Evolutionary conservation across 2,329 filamentous ascomycete genomes (phyloP).

Genomic region (Sclerotinia sclerotiorum): DNA sequence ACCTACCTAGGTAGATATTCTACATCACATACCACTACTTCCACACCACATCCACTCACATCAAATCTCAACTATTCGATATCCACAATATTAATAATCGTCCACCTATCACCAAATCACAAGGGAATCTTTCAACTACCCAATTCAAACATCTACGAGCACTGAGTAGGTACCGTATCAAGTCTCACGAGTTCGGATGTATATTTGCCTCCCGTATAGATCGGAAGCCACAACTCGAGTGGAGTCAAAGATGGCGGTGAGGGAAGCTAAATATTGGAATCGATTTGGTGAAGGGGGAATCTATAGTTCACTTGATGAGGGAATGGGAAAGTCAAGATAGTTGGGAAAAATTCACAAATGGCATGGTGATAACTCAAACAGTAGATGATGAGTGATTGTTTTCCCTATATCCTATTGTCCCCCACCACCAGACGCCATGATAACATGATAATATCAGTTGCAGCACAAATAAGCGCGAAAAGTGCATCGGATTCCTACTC

Average conservation of each 20-base stretch:
- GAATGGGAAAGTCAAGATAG: background rate
- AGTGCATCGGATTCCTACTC: slow-evolving; percentile 17
- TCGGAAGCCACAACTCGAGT: slow-evolving; percentile 1
- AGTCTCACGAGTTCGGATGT: background rate
- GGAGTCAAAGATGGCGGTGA: slow-evolving; percentile 10
- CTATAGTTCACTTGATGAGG: no score
- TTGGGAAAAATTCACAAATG: background rate
- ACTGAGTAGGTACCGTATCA: background rate
- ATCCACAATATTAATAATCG: background rate
- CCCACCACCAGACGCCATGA: slow-evolving; percentile 19
- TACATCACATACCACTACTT: no score
- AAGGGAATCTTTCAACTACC: background rate
- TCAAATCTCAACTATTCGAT: background rate
- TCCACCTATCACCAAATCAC: background rate
- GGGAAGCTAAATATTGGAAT: background rate
- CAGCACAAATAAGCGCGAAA: slow-evolving; percentile 20
- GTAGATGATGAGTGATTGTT: slow-evolving; percentile 11
- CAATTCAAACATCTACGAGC: no score
- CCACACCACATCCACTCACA: no score
- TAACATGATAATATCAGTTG: slow-evolving; percentile 23
- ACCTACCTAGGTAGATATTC: no score
- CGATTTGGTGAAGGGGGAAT: background rate
- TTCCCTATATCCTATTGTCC: slow-evolving; percentile 24
- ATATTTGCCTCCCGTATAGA: background rate
- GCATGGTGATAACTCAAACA: background rate